Percentiles rank a stretch among this genome's conserved stretches.
These are phyloP conservation scores for Fistulinella prunicolor DNA, from an alignment of 768 basidiomycete species.

Conservation along the genomic window DNA sequence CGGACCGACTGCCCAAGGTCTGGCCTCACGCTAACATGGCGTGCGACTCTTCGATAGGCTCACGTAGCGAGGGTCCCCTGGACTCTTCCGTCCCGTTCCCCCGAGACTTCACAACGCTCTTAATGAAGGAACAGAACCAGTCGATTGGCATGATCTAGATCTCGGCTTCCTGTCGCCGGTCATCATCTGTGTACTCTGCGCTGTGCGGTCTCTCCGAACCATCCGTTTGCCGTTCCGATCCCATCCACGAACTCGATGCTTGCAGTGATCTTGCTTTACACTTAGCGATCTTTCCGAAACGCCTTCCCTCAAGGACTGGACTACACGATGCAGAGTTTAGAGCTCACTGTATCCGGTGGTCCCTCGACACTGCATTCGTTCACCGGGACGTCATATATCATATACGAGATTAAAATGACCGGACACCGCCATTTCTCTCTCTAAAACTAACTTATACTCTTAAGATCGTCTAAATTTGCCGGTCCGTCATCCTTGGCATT, in stretches of 20 bases:
- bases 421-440: neutral
- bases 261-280: neutral
- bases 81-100: no score
- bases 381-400: neutral
- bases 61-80: no score
- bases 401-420: neutral
- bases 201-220: neutral
- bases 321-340: no score
- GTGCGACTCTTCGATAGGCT: no score
- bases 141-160: slow-evolving; percentile 6
- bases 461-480: neutral
- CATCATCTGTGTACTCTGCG: neutral
- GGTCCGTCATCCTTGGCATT: neutral
- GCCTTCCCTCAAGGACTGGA: no score
- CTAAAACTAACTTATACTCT: no score
- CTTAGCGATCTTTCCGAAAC: neutral
- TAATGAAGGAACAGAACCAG: neutral
- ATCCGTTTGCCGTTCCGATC: neutral
- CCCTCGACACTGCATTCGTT: neutral
- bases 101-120: no score
- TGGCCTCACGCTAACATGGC: no score
- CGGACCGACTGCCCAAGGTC: no score
- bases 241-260: neutral
- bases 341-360: no score
- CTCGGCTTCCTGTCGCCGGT: neutral